Conservation (phyloP, 495 filamentous ascomycete species). For the Cercophora samala region DNA sequence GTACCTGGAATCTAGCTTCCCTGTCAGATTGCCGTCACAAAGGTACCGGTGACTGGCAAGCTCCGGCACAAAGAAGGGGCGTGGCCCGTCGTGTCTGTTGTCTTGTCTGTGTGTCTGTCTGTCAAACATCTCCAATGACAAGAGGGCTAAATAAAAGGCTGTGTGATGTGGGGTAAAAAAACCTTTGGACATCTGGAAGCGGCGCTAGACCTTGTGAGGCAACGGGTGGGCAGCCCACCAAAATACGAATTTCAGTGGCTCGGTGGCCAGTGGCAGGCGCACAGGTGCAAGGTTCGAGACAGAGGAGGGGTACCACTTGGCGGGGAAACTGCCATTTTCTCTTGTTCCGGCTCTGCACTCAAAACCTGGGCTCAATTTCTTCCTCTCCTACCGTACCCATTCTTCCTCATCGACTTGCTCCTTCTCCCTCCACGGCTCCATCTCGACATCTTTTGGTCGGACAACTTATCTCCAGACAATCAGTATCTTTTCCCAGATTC, state of each 20-base stretch:
- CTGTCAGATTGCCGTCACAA: neutral
- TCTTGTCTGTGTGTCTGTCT: neutral
- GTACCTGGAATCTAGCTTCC: neutral
- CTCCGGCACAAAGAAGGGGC: neutral
- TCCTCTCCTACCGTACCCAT: slow-evolving; percentile 24
- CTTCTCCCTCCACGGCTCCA: slow-evolving; percentile 16
- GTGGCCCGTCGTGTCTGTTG: no score
- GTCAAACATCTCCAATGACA: neutral
- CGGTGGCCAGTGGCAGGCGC: slow-evolving; percentile 6
- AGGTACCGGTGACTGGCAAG: neutral
- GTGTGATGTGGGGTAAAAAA: slow-evolving; percentile 11
- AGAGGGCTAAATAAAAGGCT: neutral
- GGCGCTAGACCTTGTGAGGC: neutral
- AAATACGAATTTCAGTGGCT: slow-evolving; percentile 20
- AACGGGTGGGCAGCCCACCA: slow-evolving; percentile 9
- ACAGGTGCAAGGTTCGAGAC: slow-evolving; percentile 5
- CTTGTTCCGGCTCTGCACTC: slow-evolving; percentile 17
- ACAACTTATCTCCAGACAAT: slow-evolving; percentile 11
- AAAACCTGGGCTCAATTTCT: slow-evolving; percentile 32
- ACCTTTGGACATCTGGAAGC: neutral
- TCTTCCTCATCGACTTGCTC: slow-evolving; percentile 22
- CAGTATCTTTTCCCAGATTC: slow-evolving; percentile 37
- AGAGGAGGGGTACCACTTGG: slow-evolving; percentile 21
- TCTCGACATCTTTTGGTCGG: neutral
- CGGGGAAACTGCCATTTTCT: slow-evolving; percentile 26